phyloP scores from a whole-genome alignment of 2,329 filamentous ascomycete genomes.

The Beauveria sp. region DNA sequence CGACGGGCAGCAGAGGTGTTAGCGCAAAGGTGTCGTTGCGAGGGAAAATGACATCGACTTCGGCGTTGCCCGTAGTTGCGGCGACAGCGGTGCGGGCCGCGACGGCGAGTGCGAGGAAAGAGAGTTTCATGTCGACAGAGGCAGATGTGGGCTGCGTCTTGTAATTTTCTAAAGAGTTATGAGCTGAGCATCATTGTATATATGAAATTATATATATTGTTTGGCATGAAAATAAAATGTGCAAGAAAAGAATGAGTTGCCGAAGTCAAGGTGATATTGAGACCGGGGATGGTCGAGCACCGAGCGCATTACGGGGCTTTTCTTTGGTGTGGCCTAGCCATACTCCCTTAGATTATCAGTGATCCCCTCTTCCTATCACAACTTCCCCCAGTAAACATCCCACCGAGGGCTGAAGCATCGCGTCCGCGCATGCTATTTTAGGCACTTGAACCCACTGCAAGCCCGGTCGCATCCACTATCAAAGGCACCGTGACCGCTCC shows the following conservation, averaged over 20 bases:
- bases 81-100: neutral
- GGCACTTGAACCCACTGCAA: neutral
- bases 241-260: neutral
- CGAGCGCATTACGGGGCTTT: neutral
- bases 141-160: neutral
- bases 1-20: neutral
- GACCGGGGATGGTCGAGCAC: no score
- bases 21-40: constrained; percentile 5
- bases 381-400: neutral
- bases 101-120: neutral
- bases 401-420: neutral
- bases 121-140: neutral
- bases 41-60: constrained; percentile 8
- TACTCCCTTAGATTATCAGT: no score
- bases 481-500: neutral
- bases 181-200: neutral
- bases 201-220: no score
- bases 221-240: neutral
- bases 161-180: neutral
- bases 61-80: neutral
- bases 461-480: neutral
- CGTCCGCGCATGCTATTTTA: neutral
- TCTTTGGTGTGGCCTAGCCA: no score
- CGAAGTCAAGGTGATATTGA: no score
- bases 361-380: no score